phyloP scores from a whole-genome alignment of 257 asterid genomes.

The Plectranthus barbatus region DNA sequence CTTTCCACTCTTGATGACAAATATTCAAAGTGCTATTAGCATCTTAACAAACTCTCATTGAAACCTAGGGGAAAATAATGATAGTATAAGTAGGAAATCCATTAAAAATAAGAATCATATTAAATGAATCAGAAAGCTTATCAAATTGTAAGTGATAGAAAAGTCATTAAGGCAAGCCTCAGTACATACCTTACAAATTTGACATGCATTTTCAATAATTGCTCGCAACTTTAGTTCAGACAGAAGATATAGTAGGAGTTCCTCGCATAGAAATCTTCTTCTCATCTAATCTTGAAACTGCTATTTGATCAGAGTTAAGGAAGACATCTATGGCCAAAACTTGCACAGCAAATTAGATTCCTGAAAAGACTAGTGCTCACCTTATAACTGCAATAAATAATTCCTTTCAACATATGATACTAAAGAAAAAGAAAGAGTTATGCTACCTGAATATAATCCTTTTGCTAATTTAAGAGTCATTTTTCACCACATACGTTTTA shows the following conservation, averaged over 20 bases:
- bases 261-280: constrained; percentile 72
- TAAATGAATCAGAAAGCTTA: not conserved
- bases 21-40: too few species aligned
- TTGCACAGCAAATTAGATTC: constrained; percentile 27
- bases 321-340: constrained; percentile 70
- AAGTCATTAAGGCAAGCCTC: not conserved
- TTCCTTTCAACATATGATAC: constrained; percentile 14
- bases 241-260: constrained; percentile 69
- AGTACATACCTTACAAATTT: constrained; percentile 56
- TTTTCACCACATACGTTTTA: not conserved
- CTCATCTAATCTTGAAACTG: constrained; percentile 81
- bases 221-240: constrained; percentile 81
- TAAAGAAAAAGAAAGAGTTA: not conserved
- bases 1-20: too few species aligned
- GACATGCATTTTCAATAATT: constrained; percentile 89
- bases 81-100: not conserved
- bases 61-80: not conserved
- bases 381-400: not conserved
- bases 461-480: constrained; percentile 63
- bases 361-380: constrained; percentile 1
- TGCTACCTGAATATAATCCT: constrained; percentile 63
- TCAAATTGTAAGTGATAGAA: not conserved
- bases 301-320: constrained; percentile 68
- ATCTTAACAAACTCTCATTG: not conserved
- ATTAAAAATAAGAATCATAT: not conserved